phyloP scores from a whole-genome alignment of 1,139 yeast species.

The Sugiyamaella neomexicana region DNA sequence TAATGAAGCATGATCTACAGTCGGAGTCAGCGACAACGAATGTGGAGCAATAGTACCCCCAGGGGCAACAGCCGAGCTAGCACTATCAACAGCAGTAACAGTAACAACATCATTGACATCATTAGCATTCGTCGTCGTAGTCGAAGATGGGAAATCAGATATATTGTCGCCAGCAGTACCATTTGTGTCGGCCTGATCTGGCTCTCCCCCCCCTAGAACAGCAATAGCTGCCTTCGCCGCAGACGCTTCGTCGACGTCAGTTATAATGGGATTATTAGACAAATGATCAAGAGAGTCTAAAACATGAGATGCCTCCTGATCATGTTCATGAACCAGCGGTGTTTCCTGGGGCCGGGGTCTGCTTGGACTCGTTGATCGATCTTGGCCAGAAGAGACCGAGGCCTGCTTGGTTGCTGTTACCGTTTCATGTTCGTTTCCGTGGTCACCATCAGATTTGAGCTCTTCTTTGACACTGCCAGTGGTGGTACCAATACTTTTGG shows the following conservation, averaged over 20 bases:
- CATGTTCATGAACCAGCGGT: conserved; percentile 2
- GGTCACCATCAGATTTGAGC: not conserved
- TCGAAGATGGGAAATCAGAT: not conserved
- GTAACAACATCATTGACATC: too few species aligned
- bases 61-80: not conserved
- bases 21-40: conserved; percentile 13
- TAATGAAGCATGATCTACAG: not conserved
- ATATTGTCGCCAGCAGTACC: not conserved
- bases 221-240: conserved; percentile 7
- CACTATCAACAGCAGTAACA: not conserved
- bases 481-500: not conserved
- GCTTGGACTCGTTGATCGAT: not conserved
- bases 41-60: conserved; percentile 9
- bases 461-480: not conserved
- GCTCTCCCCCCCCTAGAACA: not conserved
- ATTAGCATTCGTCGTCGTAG: too few species aligned
- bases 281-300: conserved; percentile 7
- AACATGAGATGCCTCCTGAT: conserved; percentile 8
- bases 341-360: not conserved
- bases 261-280: not conserved
- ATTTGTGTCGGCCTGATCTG: not conserved
- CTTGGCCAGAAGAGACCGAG: too few species aligned
- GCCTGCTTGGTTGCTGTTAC: not conserved
- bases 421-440: not conserved
- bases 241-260: conserved; percentile 10